Evolutionary conservation across 208 protist species (phyloP), one percentile per base, ranked within the genome.

Genomic region (Acanthamoeba royreba): DNA sequence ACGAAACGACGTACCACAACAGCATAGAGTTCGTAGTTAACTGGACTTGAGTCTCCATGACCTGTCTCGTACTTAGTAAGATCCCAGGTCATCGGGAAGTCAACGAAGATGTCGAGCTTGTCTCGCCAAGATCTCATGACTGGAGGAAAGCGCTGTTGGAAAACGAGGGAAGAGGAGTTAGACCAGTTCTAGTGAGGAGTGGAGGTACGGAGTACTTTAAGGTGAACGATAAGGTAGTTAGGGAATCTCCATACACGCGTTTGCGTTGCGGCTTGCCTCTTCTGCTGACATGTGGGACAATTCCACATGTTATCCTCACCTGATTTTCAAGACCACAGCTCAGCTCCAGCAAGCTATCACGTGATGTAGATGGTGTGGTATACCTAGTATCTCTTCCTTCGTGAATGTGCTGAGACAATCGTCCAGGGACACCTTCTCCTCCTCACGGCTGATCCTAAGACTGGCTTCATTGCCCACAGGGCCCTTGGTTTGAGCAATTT

Each of bases 21-120:
- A 9, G 81, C 81, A 9, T 89, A 89, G 49, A 66, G 49, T 13
- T 89, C 25, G 22, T 89, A 89, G 47, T 1, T 17, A 0, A 38
- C 9, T 15, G 11, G n/a, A 4, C 53, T 4, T 42, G 9, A n/a
- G 28, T 97, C 33, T 5, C 96, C 25, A 72, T 94, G 96, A 4
- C 33, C 49, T 7, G 13, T 52, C 43, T 49, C 46, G 31, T 47
- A 53, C 28, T 72, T 58, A 45, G 40, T 47, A 4, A 88, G 28
- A n/a, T 88, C 49, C 45, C 45, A 77, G 19, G 55, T 38, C 13
- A 89, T 33, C 25, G 81, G 81, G 38, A 89, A 89, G 49, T 89
- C 49, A 1, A 89, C 81, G 15, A 89, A 66, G 1, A 66, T 89
- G 53, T 89, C 81, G 31, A 89, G 49, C 33, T 89, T 89, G 49